Evolutionary conservation across 2,329 filamentous ascomycete genomes (phyloP).

Genomic region (Aspergillus novoparasiticus): DNA sequence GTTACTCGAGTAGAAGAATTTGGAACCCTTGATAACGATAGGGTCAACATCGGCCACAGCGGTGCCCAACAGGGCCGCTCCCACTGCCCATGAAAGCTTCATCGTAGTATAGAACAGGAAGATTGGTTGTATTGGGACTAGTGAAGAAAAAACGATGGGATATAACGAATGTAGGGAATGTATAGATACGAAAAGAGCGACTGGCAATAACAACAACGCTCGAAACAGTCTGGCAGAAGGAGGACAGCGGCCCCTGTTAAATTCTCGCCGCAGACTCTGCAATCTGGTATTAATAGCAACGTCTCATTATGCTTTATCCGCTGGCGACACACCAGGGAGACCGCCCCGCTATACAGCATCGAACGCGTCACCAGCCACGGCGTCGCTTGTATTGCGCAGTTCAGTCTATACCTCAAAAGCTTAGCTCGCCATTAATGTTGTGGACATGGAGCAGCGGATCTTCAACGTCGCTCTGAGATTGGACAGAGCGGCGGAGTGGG

Average conservation of each 20-base stretch:
- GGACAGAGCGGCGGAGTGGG: background rate
- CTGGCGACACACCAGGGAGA: background rate
- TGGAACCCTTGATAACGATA: slow-evolving; percentile 66
- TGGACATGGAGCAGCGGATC: slow-evolving; percentile 3
- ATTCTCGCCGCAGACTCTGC: background rate
- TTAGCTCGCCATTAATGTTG: background rate
- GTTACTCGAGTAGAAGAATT: slow-evolving; percentile 85
- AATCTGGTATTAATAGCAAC: slow-evolving; percentile 1
- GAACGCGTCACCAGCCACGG: slow-evolving; percentile 14
- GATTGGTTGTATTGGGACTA: background rate
- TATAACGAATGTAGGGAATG: background rate
- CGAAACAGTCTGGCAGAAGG: background rate
- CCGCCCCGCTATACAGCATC: slow-evolving; percentile 10
- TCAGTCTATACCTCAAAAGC: background rate
- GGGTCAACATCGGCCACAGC: slow-evolving; percentile 57
- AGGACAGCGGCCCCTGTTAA: slow-evolving; percentile 8
- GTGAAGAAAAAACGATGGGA: background rate
- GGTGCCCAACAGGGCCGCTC: slow-evolving; percentile 44
- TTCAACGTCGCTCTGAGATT: background rate
- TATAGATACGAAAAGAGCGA: slow-evolving; percentile 9
- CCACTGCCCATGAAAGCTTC: slow-evolving; percentile 21
- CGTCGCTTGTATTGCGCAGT: background rate
- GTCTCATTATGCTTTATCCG: slow-evolving; percentile 4
- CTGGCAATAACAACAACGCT: background rate
- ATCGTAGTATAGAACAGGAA: slow-evolving; percentile 5